Evolutionary conservation across 2,329 filamentous ascomycete genomes (phyloP), one percentile per base, ranked within the genome.

Genomic region (Coniella vitis): DNA sequence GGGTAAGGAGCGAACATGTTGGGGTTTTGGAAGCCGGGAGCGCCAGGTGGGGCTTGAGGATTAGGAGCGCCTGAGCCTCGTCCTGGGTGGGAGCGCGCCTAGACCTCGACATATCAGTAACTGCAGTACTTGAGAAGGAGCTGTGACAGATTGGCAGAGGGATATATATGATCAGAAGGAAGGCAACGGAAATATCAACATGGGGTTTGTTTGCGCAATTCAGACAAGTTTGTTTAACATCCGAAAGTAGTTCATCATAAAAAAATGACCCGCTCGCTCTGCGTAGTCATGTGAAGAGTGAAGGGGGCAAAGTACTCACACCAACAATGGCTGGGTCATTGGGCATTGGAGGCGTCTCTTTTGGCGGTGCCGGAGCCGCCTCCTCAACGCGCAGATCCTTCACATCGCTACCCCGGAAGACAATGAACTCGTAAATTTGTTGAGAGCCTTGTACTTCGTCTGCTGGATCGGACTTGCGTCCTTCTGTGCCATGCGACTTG

Each of bases 161-260:
- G 56, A 57, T 60, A 58, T 57, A 49, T 49, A 60, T 55, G 63
- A 83, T 95, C 90, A 96, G 90, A 95, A 96, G 90, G 90, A 96
- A 96, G 90, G 90, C 90, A 96, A 95, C 90, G 90, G 90, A 95
- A 84, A 86, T 84, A 81, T 95, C 90, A 84, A 95, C 90, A 95
- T 74, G 79, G 78, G 58, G 75, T 85, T 89, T 41, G 38, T 81
- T 83, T 95, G 90, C 90, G 89, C 89, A 86, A 85, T 86, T 86
- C 86, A 85, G 84, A 82, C 78, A 80, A 79, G 76, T 65, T 80
- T 76, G 78, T 71, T 70, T 95, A 88, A 93, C 88, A 95, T 95
- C 90, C 90, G 90, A 79, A 85, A 87, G n/a, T 95, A 72, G 72
- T 93, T 94, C 87, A 89, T 95, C 90, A 95, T 81, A 61, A 60